Conservation (phyloP, 352 stramenopile genomes). For the Phytophthora syringae region DNA sequence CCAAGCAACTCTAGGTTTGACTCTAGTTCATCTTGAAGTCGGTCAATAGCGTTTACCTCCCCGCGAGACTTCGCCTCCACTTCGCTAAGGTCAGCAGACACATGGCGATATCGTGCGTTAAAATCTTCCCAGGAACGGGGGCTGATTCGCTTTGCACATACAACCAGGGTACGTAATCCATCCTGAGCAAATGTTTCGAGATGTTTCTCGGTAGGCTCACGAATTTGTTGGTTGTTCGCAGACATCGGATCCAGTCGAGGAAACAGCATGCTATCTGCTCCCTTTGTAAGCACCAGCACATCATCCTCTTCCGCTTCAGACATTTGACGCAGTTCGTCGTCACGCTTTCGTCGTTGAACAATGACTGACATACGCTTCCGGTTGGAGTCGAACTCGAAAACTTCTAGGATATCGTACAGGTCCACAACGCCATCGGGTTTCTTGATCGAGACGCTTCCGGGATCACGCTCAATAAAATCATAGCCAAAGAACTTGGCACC, state of each 20-base stretch:
- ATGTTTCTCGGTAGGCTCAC: constrained; percentile 64
- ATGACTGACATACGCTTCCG: constrained; percentile 90
- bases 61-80: constrained; percentile 72
- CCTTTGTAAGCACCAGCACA: constrained; percentile 80
- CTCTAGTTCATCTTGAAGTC: constrained; percentile 82
- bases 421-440: constrained; percentile 63
- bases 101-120: constrained; percentile 66
- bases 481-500: constrained; percentile 90
- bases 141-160: constrained; percentile 71
- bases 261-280: constrained; percentile 88
- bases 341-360: constrained; percentile 73
- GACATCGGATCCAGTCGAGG: constrained; percentile 60
- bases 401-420: constrained; percentile 91
- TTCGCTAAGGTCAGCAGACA: constrained; percentile 65
- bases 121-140: constrained; percentile 73
- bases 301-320: constrained; percentile 75
- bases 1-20: constrained; percentile 78
- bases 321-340: constrained; percentile 75
- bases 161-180: constrained; percentile 88
- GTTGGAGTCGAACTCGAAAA: constrained; percentile 94
- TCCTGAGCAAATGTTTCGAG: constrained; percentile 87
- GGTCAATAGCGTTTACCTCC: constrained; percentile 68
- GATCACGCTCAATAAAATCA: constrained; percentile 77
- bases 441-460: constrained; percentile 72
- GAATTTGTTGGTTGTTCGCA: constrained; percentile 44